A percentile compares a stretch with the other conserved stretches of the same genome.
These are phyloP conservation scores for Hymenoscyphus linearis DNA, from an alignment of 2,329 filamentous ascomycete genomes.

Conservation along the genomic window DNA sequence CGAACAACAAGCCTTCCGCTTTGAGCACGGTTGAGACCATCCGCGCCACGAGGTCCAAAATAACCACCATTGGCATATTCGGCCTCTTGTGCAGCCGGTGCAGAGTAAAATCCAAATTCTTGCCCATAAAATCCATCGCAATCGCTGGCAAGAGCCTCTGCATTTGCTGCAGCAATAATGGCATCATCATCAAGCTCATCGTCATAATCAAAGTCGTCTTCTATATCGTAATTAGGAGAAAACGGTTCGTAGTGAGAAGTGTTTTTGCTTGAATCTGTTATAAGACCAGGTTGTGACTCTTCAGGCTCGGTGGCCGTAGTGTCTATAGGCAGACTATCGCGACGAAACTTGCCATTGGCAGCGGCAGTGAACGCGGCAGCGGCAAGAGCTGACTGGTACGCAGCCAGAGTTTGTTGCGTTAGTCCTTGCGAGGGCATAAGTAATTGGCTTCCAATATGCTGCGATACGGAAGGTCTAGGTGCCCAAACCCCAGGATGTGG, in stretches of 20 bases:
- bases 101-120: conserved; percentile 93
- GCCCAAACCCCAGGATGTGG: conserved; percentile 13
- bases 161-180: conserved; percentile 93
- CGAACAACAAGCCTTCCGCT: conserved; percentile 71
- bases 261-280: conserved; percentile 36
- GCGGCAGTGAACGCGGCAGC: conserved; percentile 74
- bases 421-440: conserved; percentile 32
- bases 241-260: conserved; percentile 32
- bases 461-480: conserved; percentile 24
- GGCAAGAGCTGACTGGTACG: conserved; percentile 79
- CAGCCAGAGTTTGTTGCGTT: conserved; percentile 55
- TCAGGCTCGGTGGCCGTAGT: conserved; percentile 26
- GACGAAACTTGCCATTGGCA: conserved; percentile 67
- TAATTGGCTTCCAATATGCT: conserved; percentile 4
- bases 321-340: conserved; percentile 37
- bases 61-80: conserved; percentile 75
- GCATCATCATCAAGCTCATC: conserved; percentile 76
- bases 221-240: conserved; percentile 29
- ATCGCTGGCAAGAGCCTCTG: conserved; percentile 86
- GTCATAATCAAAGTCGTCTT: conserved; percentile 48
- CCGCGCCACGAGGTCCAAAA: conserved; percentile 71
- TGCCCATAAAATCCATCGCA: conserved; percentile 91
- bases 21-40: conserved; percentile 54
- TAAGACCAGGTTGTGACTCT: conserved; percentile 33
- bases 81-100: conserved; percentile 39